Conservation (phyloP, 2,329 filamentous ascomycete species). For the Ophiostoma piceae region DNA sequence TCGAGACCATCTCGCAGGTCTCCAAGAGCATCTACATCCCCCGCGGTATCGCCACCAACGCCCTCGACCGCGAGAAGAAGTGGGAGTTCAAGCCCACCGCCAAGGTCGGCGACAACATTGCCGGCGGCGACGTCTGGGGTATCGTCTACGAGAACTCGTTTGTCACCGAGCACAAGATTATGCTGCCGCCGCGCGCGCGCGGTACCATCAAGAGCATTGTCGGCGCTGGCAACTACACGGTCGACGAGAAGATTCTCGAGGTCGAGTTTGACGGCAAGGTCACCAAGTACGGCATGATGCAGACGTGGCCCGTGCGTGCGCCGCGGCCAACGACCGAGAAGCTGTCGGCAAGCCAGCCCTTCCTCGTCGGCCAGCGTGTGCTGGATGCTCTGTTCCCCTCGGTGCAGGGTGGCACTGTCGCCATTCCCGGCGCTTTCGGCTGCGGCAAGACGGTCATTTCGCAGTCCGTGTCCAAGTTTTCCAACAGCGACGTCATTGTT, state of each 20-base stretch:
- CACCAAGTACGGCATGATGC: constrained; percentile 95
- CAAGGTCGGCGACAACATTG: constrained; percentile 96
- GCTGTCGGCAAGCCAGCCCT: constrained; percentile 79
- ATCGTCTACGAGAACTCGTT: constrained; percentile 94
- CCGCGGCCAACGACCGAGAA: constrained; percentile 90
- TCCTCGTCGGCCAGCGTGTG: constrained; percentile 94
- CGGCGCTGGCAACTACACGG: constrained; percentile 85
- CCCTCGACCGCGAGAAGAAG: constrained; percentile 84
- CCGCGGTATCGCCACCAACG: constrained; percentile 81
- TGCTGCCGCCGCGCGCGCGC: constrained; percentile 81
- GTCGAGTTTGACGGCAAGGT: constrained; percentile 96
- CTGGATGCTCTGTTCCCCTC: constrained; percentile 92
- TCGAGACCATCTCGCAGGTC: constrained; percentile 72
- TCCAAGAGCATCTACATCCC: constrained; percentile 95
- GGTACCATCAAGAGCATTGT: constrained; percentile 91
- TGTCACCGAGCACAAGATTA: constrained; percentile 85
- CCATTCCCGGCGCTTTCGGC: constrained; percentile 96
- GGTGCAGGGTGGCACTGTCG: constrained; percentile 95
- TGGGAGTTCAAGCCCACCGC: constrained; percentile 91
- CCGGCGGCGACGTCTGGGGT: constrained; percentile 93
- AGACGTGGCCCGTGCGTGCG: constrained; percentile 95
- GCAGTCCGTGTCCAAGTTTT: constrained; percentile 98
- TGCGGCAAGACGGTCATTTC: constrained; percentile 99
- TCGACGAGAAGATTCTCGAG: constrained; percentile 89
- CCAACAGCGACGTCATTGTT: constrained; percentile 97